Evolutionary conservation across 75 land plant species (phyloP).

Genomic region (Picea glauca): DNA sequence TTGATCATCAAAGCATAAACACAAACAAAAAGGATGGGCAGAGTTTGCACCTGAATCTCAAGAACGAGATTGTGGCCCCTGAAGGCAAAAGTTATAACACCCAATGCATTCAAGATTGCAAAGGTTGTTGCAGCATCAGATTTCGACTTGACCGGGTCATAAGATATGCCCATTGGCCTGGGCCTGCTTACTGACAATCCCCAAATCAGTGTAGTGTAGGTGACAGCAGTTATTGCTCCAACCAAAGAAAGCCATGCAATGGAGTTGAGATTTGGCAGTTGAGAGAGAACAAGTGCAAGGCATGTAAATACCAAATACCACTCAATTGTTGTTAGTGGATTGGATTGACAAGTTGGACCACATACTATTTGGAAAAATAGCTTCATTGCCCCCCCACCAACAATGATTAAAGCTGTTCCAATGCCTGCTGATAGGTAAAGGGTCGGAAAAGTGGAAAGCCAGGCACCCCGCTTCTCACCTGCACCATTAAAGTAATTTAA

Average conservation of each 20-base stretch:
- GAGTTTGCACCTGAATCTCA: constrained; percentile 77
- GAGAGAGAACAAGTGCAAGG: constrained; percentile 57
- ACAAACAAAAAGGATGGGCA: background rate
- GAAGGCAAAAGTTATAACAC: constrained; percentile 86
- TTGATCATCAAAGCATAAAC: background rate
- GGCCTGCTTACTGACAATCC: constrained; percentile 49
- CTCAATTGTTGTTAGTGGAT: constrained; percentile 56
- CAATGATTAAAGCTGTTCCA: constrained; percentile 54
- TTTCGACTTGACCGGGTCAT: constrained; percentile 22
- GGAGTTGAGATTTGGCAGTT: constrained; percentile 98
- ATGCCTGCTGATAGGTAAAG: constrained; percentile 84
- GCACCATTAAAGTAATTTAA: constrained; percentile 11
- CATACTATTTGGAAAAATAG: constrained; percentile 66
- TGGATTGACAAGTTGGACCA: constrained; percentile 33
- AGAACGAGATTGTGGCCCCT: constrained; percentile 89
- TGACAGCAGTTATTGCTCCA: constrained; percentile 76
- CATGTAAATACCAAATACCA: constrained; percentile 89
- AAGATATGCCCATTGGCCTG: constrained; percentile 47
- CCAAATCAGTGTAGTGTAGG: constrained; percentile 82
- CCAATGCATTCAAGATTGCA: constrained; percentile 68
- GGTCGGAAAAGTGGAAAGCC: constrained; percentile 49
- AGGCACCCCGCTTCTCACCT: constrained; percentile 55
- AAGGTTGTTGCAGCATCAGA: constrained; percentile 26
- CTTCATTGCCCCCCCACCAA: constrained; percentile 70
- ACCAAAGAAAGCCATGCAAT: constrained; percentile 81